Base-by-base conservation (phyloP, 2,329 filamentous ascomycete species). In the Akanthomyces lecanii region DNA sequence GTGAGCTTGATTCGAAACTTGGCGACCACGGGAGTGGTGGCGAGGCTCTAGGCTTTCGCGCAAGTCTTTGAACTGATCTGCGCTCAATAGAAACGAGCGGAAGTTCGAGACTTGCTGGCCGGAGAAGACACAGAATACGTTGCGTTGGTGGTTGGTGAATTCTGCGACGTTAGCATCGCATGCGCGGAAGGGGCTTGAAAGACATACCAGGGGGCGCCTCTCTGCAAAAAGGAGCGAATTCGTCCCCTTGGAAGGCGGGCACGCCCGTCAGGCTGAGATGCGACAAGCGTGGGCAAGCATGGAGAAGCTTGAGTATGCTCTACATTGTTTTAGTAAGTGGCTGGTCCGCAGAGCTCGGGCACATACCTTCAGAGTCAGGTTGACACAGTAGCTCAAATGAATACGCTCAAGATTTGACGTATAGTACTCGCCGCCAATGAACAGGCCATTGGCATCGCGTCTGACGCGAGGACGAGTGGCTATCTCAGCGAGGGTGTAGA, bases 41-140 rank as follows among this genome's bases (percentile, higher is more conserved):
- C 47, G 63, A 50, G 61, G 65, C 25, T 68, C 53, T 62, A 71
- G 64, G 25, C 66, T 70, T 7, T 79, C 75, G 36, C 78, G 77
- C 8, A 79, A 68, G 4, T 78, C 75, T 47, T 79, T 77, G 61
- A 84, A 85, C 40, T 78, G 75, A 0, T 76, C 73, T 12, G 79
- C 76, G 0, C 74, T 78, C 67, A 92, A 96, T 45, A 99, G 82
- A 71, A 92, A 90, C 33, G 88, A 83, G 48, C 94, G 89, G 30
- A 99, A 85, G 47, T 85, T 85, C 48, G 81, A 80, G 2, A 99
- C 94, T 62, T 93, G 93, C 30, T 85, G 83, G 6, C 95, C 94
- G 1, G 93, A 97, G 75, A 99, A 99, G 61, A 99, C 95, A 72
- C 95, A 99, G 73, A 99, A 99, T 8, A 98, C 92, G 59, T 94